Evolutionary conservation across 2,329 filamentous ascomycete genomes (phyloP), one percentile per base, ranked within the genome.

Genomic region (Phialophora chinensis): DNA sequence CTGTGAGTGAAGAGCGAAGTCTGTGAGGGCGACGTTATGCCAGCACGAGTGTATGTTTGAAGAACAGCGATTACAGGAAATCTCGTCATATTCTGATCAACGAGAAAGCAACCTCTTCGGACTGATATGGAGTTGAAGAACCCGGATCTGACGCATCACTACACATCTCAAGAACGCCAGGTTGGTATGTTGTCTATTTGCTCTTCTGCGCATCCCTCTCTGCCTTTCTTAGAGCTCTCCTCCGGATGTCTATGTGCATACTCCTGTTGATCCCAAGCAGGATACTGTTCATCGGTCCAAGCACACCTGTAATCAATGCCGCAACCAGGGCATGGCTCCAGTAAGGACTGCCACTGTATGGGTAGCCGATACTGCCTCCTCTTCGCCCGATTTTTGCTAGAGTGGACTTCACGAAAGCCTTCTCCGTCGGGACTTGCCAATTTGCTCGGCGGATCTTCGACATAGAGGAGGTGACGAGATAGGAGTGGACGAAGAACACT

Each of bases 381-480:
- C 86, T 87, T 56, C 88, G 81, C 10, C 94, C 94, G 74, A 99
- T 86, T 84, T 95, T 97, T 70, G 85, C 82, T 66, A 99, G 82
- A 0, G 90, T 87, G 6, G 91, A 83, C 73, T 86, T 87, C 64
- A 99, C 95, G 77, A 98, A 98, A 62, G 85, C 82, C 77, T 89
- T 90, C 14, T 94, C 91, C 66, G 85, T 92, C 10, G 95, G 95
- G 54, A 98, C 90, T 65, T 93, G 82, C 54, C 89, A 79, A 70
- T 87, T 94, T 0, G 92, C 83, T 64, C 89, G 90, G 74, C 92
- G 90, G 73, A 99, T 88, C 85, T 99, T 99, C 80, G 91, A 94
- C 95, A 99, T 99, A 75, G 94, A 92, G 0, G 92, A 94, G 4
- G 93, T 96, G 74, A 99, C 91, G 56, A 99, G 87, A 79, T 99